Evolutionary conservation across 2,329 filamentous ascomycete species (phyloP).

Genomic region (Knufia fluminis): DNA sequence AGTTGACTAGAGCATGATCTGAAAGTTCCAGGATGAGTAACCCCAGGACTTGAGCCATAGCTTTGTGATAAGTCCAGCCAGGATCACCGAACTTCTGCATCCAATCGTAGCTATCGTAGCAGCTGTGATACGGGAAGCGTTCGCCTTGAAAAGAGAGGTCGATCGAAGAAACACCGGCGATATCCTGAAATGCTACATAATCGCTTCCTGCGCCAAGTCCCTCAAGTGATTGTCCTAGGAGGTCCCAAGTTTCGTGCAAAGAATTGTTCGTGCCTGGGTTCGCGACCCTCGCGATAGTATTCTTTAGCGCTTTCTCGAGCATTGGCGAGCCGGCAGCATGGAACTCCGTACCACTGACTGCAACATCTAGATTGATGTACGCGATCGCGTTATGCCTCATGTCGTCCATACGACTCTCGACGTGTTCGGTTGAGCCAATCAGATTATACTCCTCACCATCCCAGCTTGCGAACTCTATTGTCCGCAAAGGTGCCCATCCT

Average conservation of each 20-base stretch:
- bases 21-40: slow-evolving; percentile 78
- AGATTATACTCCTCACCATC: slow-evolving; percentile 89
- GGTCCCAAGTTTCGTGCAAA: slow-evolving; percentile 68
- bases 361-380: slow-evolving; percentile 86
- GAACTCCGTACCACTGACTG: slow-evolving; percentile 66
- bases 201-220: slow-evolving; percentile 68
- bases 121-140: slow-evolving; percentile 64
- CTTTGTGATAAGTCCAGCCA: slow-evolving; percentile 65
- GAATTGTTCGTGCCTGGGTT: slow-evolving; percentile 65
- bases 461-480: slow-evolving; percentile 95
- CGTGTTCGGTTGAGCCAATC: slow-evolving; percentile 88
- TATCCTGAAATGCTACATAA: slow-evolving; percentile 82
- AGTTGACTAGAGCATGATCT: slow-evolving; percentile 71
- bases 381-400: slow-evolving; percentile 68
- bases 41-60: slow-evolving; percentile 69
- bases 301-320: slow-evolving; percentile 61
- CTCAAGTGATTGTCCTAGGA: slow-evolving; percentile 50
- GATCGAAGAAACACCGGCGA: slow-evolving; percentile 78
- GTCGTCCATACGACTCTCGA: slow-evolving; percentile 69
- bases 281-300: slow-evolving; percentile 62
- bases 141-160: slow-evolving; percentile 70
- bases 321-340: slow-evolving; percentile 72
- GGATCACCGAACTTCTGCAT: slow-evolving; percentile 74
- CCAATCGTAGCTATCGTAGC: slow-evolving; percentile 85
- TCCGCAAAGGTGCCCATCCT: slow-evolving; percentile 87